Conservation (phyloP, 257 asterid species). For the Anisodus tanguticus region DNA sequence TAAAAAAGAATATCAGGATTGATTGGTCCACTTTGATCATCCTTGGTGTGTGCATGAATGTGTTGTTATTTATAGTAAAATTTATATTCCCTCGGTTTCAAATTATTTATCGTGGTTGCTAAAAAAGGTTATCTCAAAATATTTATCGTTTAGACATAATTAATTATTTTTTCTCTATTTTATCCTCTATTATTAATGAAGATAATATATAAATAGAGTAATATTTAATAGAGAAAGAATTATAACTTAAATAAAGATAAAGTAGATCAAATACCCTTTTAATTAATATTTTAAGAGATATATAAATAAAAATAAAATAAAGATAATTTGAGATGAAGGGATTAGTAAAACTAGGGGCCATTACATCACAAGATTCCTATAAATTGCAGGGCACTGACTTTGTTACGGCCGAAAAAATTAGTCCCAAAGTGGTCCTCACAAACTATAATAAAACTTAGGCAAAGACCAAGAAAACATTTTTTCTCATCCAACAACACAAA, state of each 20-base stretch:
- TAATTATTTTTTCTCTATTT: no score
- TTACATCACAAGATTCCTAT: conserved; percentile 31
- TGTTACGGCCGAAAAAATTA: background rate
- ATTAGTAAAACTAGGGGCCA: background rate
- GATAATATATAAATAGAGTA: no score
- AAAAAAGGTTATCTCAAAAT: no score
- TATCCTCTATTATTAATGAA: no score
- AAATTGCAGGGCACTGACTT: conserved; percentile 21
- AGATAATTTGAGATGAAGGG: background rate
- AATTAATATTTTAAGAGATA: no score
- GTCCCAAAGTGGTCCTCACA: background rate
- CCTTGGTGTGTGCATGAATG: background rate
- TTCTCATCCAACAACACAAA: background rate
- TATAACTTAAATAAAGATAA: no score
- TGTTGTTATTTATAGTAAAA: background rate
- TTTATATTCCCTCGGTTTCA: no score
- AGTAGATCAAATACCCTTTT: no score
- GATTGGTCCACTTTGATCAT: conserved; percentile 9
- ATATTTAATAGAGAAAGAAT: no score
- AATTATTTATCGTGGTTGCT: no score
- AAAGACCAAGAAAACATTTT: background rate
- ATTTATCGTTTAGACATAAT: no score
- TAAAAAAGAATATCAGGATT: no score
- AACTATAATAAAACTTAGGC: background rate
- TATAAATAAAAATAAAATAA: background rate